Percentiles rank a stretch among this genome's conserved stretches.
Conservation (phyloP, 192 early-diverging fungal genomes). For the Glomus cerebriforme region DNA sequence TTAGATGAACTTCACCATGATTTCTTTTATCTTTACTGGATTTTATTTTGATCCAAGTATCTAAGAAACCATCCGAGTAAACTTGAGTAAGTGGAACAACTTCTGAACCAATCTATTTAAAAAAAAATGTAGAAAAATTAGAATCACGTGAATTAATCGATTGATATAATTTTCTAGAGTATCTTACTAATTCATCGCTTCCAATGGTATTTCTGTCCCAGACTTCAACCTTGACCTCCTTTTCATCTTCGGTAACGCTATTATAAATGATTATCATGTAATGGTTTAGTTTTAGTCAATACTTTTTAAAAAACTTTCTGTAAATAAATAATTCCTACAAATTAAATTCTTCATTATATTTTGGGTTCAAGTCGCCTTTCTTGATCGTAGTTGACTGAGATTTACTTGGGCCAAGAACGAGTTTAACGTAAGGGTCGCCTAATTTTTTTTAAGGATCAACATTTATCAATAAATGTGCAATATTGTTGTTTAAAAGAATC, state of each 20-base stretch:
- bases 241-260: constrained; percentile 5
- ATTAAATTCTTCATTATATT: constrained; percentile 39
- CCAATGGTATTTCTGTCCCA: constrained; percentile 32
- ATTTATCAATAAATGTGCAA: constrained; percentile 1
- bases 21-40: constrained; percentile 1
- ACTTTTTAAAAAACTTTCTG: not conserved
- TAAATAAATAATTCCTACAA: constrained; percentile 20
- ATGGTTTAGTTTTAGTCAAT: not conserved
- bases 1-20: constrained; percentile 30
- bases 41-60: constrained; percentile 33
- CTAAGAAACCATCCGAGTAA: constrained; percentile 4
- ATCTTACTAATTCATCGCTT: constrained; percentile 18
- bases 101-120: constrained; percentile 29
- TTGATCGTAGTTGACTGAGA: constrained; percentile 33
- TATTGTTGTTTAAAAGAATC: not conserved
- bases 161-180: not conserved
- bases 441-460: not conserved
- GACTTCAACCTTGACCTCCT: constrained; percentile 25
- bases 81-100: constrained; percentile 23
- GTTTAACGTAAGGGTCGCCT: constrained; percentile 30
- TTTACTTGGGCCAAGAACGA: constrained; percentile 34
- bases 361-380: constrained; percentile 24
- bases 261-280: not conserved
- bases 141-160: not conserved
- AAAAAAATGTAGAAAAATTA: not conserved